These are phyloP conservation scores for Neurospora tetraspora DNA, from an alignment of 495 filamentous ascomycete genomes.

Conservation along the genomic window DNA sequence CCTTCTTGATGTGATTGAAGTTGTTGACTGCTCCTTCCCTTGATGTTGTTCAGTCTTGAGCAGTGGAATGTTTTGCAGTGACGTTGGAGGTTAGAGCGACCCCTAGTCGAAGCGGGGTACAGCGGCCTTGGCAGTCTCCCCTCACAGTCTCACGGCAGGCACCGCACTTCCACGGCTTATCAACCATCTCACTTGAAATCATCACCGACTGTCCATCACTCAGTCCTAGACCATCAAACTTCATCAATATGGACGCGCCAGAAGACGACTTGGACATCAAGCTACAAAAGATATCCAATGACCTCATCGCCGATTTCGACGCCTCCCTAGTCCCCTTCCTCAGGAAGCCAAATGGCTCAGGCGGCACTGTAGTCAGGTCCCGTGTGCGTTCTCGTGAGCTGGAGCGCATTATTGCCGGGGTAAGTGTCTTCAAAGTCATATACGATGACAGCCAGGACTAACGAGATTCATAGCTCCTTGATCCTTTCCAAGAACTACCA, in stretches of 20 bases:
- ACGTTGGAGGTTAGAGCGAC: background rate
- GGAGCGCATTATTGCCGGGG: constrained; percentile 33
- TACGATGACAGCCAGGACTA: constrained; percentile 2
- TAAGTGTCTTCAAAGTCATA: constrained; percentile 15
- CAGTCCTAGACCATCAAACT: background rate
- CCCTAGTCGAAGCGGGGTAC: background rate
- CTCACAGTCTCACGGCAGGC: background rate
- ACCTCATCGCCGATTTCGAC: constrained; percentile 57
- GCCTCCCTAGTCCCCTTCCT: constrained; percentile 44
- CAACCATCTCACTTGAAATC: background rate
- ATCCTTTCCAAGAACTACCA: constrained; percentile 91
- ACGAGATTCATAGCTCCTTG: constrained; percentile 45
- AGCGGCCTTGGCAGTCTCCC: background rate
- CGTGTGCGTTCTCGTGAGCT: constrained; percentile 35
- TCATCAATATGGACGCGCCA: constrained; percentile 33
- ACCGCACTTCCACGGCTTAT: background rate
- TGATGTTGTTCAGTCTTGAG: background rate
- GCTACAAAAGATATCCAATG: constrained; percentile 59
- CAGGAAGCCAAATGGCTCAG: constrained; percentile 26
- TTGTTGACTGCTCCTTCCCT: background rate
- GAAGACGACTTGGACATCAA: constrained; percentile 58
- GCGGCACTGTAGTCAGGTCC: constrained; percentile 20
- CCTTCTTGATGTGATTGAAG: background rate
- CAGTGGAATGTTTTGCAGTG: background rate
- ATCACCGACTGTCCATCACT: background rate